Conservation (phyloP, 208 protist genomes). For the Wallacemonas sp. region DNA sequence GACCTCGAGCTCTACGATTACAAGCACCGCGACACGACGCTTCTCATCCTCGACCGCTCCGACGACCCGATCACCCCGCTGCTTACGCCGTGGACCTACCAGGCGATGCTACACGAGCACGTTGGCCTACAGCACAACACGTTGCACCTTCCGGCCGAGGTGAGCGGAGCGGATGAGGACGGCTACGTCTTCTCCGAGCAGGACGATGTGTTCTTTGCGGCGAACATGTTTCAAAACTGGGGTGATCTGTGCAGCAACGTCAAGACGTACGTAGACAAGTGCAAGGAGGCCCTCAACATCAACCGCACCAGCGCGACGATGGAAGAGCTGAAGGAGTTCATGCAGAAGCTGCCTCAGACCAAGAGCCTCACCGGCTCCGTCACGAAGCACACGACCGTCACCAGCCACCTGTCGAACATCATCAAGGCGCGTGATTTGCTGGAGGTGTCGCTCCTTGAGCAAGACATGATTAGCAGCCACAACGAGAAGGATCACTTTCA, state of each 20-base stretch:
- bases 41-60: slow-evolving; percentile 81
- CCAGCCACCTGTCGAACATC: slow-evolving; percentile 66
- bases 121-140: slow-evolving; percentile 94
- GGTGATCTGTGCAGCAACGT: slow-evolving; percentile 96
- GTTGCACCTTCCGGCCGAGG: slow-evolving; percentile 51
- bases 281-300: slow-evolving; percentile 83
- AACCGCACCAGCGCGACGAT: slow-evolving; percentile 81
- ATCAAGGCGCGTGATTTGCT: slow-evolving; percentile 88
- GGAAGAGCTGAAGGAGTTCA: slow-evolving; percentile 85
- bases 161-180: slow-evolving; percentile 40
- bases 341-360: slow-evolving; percentile 84
- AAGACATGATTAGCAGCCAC: slow-evolving; percentile 86
- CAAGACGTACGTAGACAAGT: slow-evolving; percentile 94
- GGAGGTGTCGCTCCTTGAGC: slow-evolving; percentile 94
- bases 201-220: slow-evolving; percentile 94
- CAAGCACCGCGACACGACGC: slow-evolving; percentile 50
- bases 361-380: slow-evolving; percentile 78
- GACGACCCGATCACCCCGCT: slow-evolving; percentile 97
- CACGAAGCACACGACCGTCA: slow-evolving; percentile 83
- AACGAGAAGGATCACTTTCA: slow-evolving; percentile 71
- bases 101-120: slow-evolving; percentile 99
- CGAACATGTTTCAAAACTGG: slow-evolving; percentile 97
- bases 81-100: slow-evolving; percentile 98
- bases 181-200: slow-evolving; percentile 86
- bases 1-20: slow-evolving; percentile 91